These are phyloP conservation scores for Flaveria sonorensis DNA, from an alignment of 129 eudicot species.

Conservation along the genomic window DNA sequence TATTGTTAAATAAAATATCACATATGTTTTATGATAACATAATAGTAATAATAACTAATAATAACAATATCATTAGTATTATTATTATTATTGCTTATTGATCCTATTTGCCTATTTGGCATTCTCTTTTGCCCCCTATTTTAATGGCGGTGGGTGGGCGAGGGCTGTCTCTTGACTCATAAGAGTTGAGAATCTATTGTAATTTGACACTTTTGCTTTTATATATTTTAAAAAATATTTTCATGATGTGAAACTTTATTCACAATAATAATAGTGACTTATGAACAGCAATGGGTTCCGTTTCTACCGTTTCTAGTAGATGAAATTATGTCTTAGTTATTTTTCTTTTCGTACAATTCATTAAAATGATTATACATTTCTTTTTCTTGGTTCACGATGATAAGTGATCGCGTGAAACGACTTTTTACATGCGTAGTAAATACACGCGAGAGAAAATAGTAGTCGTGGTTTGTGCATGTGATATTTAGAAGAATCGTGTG, in stretches of 20 bases:
- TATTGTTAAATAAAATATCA: neutral
- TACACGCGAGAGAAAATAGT: too few species aligned
- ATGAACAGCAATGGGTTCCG: neutral
- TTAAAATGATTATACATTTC: neutral
- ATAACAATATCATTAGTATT: neutral
- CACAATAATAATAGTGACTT: neutral
- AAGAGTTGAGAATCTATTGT: slow-evolving; percentile 5
- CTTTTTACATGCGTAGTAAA: neutral
- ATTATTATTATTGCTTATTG: too few species aligned
- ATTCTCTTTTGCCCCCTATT: slow-evolving; percentile 32
- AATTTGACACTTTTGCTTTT: slow-evolving; percentile 10
- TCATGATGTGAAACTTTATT: slow-evolving; percentile 16
- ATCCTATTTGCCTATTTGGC: slow-evolving; percentile 23
- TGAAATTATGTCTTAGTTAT: neutral
- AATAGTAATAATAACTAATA: too few species aligned
- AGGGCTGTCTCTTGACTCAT: slow-evolving; percentile 1
- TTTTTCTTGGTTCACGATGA: neutral
- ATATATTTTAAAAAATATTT: neutral
- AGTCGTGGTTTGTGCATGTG: neutral
- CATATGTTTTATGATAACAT: neutral
- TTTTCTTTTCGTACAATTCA: neutral
- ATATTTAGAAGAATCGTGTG: neutral
- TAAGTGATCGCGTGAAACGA: neutral
- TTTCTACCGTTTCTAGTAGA: neutral
- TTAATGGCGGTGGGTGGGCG: slow-evolving; percentile 30